Conservation (phyloP, 176 grass and related monocot genomes). For the Areca catechu region DNA sequence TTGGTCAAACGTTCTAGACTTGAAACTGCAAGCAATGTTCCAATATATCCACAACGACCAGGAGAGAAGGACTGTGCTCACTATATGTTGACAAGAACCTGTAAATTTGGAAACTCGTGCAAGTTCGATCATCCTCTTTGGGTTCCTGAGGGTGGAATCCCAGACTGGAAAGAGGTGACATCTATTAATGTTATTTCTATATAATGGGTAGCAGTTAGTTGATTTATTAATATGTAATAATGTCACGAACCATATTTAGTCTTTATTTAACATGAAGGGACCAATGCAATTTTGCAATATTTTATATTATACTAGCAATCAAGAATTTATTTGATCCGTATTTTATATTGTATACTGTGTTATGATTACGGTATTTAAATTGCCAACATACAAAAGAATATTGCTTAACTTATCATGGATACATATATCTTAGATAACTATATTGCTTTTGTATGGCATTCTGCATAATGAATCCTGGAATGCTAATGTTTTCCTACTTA, state of each 20-base stretch:
- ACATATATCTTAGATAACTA: no score
- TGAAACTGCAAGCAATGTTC: slow-evolving; percentile 62
- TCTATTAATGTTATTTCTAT: slow-evolving; percentile 38
- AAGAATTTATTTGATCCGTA: no score
- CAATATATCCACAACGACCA: slow-evolving; percentile 72
- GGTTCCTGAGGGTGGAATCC: slow-evolving; percentile 84
- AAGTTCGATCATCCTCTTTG: slow-evolving; percentile 94
- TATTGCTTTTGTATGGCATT: no score
- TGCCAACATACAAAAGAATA: slow-evolving; percentile 5
- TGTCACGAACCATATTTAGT: background rate
- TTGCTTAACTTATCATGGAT: no score
- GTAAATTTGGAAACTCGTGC: slow-evolving; percentile 76
- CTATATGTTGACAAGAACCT: slow-evolving; percentile 94
- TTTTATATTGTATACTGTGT: slow-evolving; percentile 4
- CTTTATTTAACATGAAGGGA: no score
- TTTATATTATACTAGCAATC: no score
- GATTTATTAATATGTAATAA: slow-evolving; percentile 21
- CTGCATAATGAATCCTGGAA: no score
- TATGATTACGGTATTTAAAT: background rate
- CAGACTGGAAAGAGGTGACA: slow-evolving; percentile 98
- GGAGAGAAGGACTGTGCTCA: slow-evolving; percentile 78
- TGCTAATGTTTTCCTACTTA: no score
- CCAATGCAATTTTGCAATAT: no score
- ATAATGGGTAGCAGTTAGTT: slow-evolving; percentile 21
- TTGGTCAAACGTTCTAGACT: slow-evolving; percentile 84